Evolutionary conservation across 2,329 filamentous ascomycete species (phyloP).

Genomic region (Achaetomium macrosporum): DNA sequence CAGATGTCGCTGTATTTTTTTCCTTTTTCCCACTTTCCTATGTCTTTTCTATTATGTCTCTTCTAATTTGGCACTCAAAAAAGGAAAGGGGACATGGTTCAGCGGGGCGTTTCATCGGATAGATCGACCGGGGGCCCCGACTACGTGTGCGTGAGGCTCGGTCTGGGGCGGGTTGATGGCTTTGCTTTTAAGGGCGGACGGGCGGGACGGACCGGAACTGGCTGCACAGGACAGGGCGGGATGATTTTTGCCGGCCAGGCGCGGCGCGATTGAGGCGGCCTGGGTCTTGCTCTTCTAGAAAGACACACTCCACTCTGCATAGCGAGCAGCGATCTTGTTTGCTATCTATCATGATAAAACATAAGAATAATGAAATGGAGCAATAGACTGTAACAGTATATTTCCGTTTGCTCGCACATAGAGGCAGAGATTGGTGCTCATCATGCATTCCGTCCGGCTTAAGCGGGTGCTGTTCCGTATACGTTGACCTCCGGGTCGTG

Average conservation of each 20-base stretch:
- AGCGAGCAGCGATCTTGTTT: constrained; percentile 5
- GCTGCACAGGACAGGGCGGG: not conserved
- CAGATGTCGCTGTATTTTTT: not conserved
- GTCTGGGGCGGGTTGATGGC: not conserved
- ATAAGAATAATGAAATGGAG: not conserved
- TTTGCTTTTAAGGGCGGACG: not conserved
- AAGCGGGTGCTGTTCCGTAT: not conserved
- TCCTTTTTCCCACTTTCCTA: not conserved
- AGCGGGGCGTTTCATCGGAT: constrained; percentile 10
- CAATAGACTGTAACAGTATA: not conserved
- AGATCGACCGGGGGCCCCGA: constrained; percentile 10
- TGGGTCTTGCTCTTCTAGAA: not conserved
- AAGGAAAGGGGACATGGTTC: not conserved
- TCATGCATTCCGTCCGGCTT: not conserved
- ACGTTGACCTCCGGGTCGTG: no score
- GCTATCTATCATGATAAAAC: not conserved
- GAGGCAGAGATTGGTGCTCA: not conserved
- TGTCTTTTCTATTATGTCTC: not conserved
- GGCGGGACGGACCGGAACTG: not conserved
- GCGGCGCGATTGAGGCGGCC: not conserved
- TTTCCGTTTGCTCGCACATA: not conserved
- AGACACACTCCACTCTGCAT: constrained; percentile 14
- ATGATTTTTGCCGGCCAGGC: not conserved
- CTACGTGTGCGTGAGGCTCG: constrained; percentile 11
- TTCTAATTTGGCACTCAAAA: constrained; percentile 6